Percentiles rank a stretch among this genome's conserved stretches.
Conservation (phyloP, 768 basidiomycete genomes). For the Collybia sordida region DNA sequence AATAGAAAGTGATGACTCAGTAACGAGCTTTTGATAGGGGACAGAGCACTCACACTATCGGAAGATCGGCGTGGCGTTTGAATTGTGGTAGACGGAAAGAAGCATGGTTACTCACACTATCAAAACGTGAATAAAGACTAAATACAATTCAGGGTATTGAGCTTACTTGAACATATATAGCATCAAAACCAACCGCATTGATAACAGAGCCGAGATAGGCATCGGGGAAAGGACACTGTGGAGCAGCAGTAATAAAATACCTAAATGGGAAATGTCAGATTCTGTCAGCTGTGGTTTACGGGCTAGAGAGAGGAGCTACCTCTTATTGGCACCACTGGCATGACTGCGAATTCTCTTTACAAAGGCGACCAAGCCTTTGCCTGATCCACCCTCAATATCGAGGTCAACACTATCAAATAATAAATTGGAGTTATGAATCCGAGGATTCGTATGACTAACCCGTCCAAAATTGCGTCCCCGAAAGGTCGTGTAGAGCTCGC, state of each 20-base stretch:
- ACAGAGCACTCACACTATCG: neutral
- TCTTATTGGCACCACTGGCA: slow-evolving; percentile 48
- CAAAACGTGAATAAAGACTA: neutral
- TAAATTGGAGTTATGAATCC: neutral
- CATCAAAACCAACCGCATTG: slow-evolving; percentile 64
- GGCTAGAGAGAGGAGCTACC: slow-evolving; percentile 32
- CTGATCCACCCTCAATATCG: slow-evolving; percentile 67
- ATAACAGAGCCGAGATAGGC: slow-evolving; percentile 57
- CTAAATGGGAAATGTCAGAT: slow-evolving; percentile 24
- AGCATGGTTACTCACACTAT: slow-evolving; percentile 10
- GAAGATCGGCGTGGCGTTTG: neutral
- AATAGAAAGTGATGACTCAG: neutral
- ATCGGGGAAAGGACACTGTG: slow-evolving; percentile 72
- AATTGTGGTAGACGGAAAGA: neutral
- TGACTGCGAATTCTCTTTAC: slow-evolving; percentile 54
- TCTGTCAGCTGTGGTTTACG: too few relatives aligned
- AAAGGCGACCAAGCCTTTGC: slow-evolving; percentile 48
- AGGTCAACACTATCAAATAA: slow-evolving; percentile 52
- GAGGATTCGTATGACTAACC: slow-evolving; percentile 37
- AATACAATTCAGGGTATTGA: neutral
- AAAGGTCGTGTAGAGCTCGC: slow-evolving; percentile 61
- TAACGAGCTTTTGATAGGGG: neutral
- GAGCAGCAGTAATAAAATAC: slow-evolving; percentile 66
- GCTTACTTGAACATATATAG: slow-evolving; percentile 50
- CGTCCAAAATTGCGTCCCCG: slow-evolving; percentile 69